Base-by-base conservation (phyloP, 2,329 filamentous ascomycete species). In the Byssochlamys sp. region DNA sequence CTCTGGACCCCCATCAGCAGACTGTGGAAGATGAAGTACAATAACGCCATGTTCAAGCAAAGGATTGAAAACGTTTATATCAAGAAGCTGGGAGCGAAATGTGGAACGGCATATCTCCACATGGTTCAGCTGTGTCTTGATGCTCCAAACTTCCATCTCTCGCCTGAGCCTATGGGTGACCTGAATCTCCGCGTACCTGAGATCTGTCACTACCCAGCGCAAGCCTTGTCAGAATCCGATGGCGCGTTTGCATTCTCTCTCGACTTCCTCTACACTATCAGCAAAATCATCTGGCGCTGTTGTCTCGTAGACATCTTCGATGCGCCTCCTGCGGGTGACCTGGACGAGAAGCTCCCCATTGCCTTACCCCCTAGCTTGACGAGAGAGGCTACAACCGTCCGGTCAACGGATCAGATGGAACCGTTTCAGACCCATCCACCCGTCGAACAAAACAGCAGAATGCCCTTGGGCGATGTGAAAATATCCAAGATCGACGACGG, bases 1-100 rank as follows among this genome's bases (percentile, higher is more conserved):
- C 69, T 86, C 2, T 87, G 84, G 84, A 78, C 80, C 29, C 84
- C 84, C 0, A 74, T 86, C 27, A 80, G 79, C 56, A 81, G 82
- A 57, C 68, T 86, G 24, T 86, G 82, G 81, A 87, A 87, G 65
- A 74, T 80, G 60, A 86, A 85, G 66, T 87, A 87, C 67, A 80
- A 79, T 26, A 77, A 82, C 24, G 72, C 76, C 19, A 82, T 84
- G 70, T 86, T 86, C 73, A 85, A 85, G 67, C 75, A 81, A 54
- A 76, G 83, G 39, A 76, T 87, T n/a, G 82, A 85, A 67, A 81
- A 81, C 62, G 77, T 85, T 1, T 86, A 84, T 65, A 78, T 84
- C 50, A 80, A 82, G 33, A 84, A 83, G 60, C 71, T 87, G 31
- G 81, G 80, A 2, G 79, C 81, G 0, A 86, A 84, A 67, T 86